phyloP scores from a whole-genome alignment of 805 yeast genomes.

The Kazachstania africana region DNA sequence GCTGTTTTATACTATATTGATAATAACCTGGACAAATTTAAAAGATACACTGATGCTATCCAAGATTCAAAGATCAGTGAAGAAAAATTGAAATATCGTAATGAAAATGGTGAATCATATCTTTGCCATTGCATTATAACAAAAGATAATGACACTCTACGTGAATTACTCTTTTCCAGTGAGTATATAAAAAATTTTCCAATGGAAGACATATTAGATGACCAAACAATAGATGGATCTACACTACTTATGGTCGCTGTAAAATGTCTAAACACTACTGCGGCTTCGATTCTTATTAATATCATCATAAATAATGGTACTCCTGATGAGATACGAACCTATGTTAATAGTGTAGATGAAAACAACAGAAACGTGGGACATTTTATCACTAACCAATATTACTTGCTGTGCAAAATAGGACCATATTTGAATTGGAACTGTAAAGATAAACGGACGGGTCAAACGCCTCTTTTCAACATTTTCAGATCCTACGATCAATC shows the following conservation, averaged over 20 bases:
- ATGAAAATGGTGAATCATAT: slow-evolving; percentile 58
- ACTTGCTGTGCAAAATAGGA: slow-evolving; percentile 45
- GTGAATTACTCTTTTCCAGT: slow-evolving; percentile 34
- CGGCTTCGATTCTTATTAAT: slow-evolving; percentile 36
- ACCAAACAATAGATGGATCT: slow-evolving; percentile 41
- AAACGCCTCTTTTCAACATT: slow-evolving; percentile 71
- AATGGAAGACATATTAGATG: slow-evolving; percentile 56
- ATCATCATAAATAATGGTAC: slow-evolving; percentile 34
- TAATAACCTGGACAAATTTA: background rate
- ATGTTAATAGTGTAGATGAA: slow-evolving; percentile 40
- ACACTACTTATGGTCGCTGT: slow-evolving; percentile 54
- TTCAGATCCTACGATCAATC: slow-evolving; percentile 72
- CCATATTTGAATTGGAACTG: slow-evolving; percentile 53
- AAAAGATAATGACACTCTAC: slow-evolving; percentile 34
- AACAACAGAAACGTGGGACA: slow-evolving; percentile 61
- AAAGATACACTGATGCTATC: too few relatives aligned
- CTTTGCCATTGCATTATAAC: slow-evolving; percentile 49
- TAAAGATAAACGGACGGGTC: slow-evolving; percentile 45
- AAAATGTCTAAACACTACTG: slow-evolving; percentile 37
- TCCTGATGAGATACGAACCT: slow-evolving; percentile 34
- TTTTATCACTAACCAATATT: slow-evolving; percentile 47
- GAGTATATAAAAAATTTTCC: slow-evolving; percentile 40
- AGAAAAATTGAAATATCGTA: too few relatives aligned
- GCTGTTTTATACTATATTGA: slow-evolving; percentile 53
- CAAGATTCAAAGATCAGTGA: too few relatives aligned